Conservation (phyloP, 106 monocot species). For the Gastrodia elata region DNA sequence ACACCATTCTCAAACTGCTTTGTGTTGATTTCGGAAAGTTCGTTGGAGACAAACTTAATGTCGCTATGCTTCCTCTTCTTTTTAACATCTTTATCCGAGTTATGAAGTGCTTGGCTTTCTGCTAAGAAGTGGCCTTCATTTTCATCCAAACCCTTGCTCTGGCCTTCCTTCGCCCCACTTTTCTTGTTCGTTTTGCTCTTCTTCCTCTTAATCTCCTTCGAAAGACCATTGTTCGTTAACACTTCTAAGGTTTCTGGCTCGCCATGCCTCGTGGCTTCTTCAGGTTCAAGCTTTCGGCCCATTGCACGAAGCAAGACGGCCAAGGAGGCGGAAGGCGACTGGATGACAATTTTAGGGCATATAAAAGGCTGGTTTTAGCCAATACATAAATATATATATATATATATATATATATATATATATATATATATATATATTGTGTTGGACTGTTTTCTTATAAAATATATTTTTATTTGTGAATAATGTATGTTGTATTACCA, state of each 20-base stretch:
- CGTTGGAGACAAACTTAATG: not conserved
- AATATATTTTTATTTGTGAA: too few relatives aligned
- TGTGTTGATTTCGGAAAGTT: not conserved
- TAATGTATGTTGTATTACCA: too few relatives aligned
- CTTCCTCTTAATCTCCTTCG: slow-evolving; percentile 1
- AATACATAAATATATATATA: too few relatives aligned
- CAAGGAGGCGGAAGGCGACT: not conserved
- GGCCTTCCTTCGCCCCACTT: slow-evolving; percentile 15
- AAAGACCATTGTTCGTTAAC: not conserved
- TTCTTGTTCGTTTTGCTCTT: slow-evolving; percentile 5
- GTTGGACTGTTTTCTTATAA: too few relatives aligned
- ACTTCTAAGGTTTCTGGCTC: slow-evolving; percentile 22
- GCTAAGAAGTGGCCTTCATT: not conserved
- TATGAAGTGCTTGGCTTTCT: not conserved
- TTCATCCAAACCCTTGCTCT: slow-evolving; percentile 9
- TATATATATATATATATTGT: too few relatives aligned
- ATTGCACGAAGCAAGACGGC: slow-evolving; percentile 6
- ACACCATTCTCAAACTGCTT: slow-evolving; percentile 2
- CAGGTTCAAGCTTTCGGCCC: slow-evolving; percentile 26
- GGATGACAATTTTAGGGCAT: slow-evolving; percentile 8
- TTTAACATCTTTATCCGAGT: slow-evolving; percentile 1
- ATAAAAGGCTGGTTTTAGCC: too few relatives aligned
- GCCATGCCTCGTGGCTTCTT: not conserved
- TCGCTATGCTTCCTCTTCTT: slow-evolving; percentile 7
- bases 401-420: too few relatives aligned